These are phyloP conservation scores for Monosporascus sp. DNA, from an alignment of 2,329 filamentous ascomycete species.

Conservation along the genomic window DNA sequence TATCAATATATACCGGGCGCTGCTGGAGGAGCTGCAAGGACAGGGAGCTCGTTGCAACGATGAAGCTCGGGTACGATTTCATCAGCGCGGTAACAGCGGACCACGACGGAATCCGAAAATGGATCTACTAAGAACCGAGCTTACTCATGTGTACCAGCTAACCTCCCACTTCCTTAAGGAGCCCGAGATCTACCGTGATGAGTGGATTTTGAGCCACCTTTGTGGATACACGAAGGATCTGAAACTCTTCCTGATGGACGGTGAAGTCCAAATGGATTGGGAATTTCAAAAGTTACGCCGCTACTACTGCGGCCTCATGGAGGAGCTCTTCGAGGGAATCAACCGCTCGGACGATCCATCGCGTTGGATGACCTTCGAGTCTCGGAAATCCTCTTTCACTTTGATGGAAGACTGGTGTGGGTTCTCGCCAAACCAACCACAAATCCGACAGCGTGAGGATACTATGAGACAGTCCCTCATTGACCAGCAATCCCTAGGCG, in stretches of 20 bases:
- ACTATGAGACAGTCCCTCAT: constrained; percentile 81
- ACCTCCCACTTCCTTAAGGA: constrained; percentile 84
- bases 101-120: constrained; percentile 77
- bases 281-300: constrained; percentile 87
- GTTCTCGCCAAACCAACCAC: constrained; percentile 83
- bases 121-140: constrained; percentile 84
- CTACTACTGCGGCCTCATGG: constrained; percentile 90
- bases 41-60: constrained; percentile 83
- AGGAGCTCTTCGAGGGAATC: constrained; percentile 88
- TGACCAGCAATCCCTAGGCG: constrained; percentile 69
- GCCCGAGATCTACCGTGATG: constrained; percentile 72
- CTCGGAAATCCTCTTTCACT: constrained; percentile 88
- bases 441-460: constrained; percentile 77
- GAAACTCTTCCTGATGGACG: constrained; percentile 90
- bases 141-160: constrained; percentile 92
- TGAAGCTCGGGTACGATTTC: constrained; percentile 79
- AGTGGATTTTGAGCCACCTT: constrained; percentile 86
- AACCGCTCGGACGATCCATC: constrained; percentile 79
- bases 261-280: constrained; percentile 90
- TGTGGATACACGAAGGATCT: constrained; percentile 87
- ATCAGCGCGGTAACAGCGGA: constrained; percentile 79
- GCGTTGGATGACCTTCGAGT: constrained; percentile 96
- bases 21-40: constrained; percentile 84
- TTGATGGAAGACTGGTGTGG: constrained; percentile 99
- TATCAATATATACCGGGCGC: constrained; percentile 81